phyloP scores from a whole-genome alignment of 768 basidiomycete species.

The Chiua virens region DNA sequence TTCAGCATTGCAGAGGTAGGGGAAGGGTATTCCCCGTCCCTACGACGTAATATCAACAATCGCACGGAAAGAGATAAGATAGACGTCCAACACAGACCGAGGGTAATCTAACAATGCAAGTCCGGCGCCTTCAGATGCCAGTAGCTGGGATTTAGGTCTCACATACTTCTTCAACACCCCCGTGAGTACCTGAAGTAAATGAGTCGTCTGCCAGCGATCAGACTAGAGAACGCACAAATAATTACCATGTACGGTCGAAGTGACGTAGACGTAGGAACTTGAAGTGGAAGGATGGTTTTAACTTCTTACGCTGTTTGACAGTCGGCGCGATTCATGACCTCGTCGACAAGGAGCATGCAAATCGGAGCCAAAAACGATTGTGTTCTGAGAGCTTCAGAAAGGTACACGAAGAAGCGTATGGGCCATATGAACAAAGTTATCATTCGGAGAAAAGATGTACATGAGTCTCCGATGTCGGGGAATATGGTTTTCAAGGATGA shows the following conservation, averaged over 20 bases:
- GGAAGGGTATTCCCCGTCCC: slow-evolving; percentile 59
- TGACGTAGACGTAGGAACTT: slow-evolving; percentile 71
- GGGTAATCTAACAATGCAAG: slow-evolving; percentile 56
- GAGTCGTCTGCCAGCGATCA: not conserved
- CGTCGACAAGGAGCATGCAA: slow-evolving; percentile 83
- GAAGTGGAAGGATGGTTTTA: slow-evolving; percentile 52
- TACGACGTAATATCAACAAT: slow-evolving; percentile 23
- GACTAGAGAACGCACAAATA: slow-evolving; percentile 43
- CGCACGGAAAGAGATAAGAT: not conserved
- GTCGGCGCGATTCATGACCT: slow-evolving; percentile 64
- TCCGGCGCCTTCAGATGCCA: slow-evolving; percentile 36
- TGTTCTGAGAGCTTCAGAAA: slow-evolving; percentile 79
- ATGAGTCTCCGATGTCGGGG: slow-evolving; percentile 90
- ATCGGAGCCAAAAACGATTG: slow-evolving; percentile 80
- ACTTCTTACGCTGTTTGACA: slow-evolving; percentile 63
- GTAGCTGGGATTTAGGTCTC: slow-evolving; percentile 49
- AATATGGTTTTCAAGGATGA: slow-evolving; percentile 79
- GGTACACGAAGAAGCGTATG: slow-evolving; percentile 82
- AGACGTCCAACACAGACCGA: slow-evolving; percentile 36
- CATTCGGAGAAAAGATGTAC: slow-evolving; percentile 42
- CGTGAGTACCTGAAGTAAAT: slow-evolving; percentile 50
- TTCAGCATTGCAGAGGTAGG: slow-evolving; percentile 45
- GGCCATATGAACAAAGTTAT: not conserved
- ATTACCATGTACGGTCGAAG: slow-evolving; percentile 45
- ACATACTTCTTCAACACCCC: slow-evolving; percentile 68